Evolutionary conservation across 2,329 filamentous ascomycete genomes (phyloP), one percentile per base, ranked within the genome.

Genomic region (Penicillium sp.): DNA sequence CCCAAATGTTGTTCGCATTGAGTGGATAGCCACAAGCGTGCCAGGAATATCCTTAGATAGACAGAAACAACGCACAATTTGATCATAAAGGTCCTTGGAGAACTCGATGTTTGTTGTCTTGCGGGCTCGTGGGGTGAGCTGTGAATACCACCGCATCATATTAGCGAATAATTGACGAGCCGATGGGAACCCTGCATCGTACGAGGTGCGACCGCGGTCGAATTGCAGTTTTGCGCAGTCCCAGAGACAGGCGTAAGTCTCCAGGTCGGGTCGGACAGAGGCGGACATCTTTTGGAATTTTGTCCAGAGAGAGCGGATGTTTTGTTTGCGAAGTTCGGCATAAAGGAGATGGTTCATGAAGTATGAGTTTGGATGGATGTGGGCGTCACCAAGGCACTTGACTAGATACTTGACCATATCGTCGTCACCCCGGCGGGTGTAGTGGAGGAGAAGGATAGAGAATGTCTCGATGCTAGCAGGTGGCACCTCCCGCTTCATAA

Each of bases 321-420:
- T 78, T 50, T 84, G 83, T 56, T 83, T 82, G 58, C 86, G 83
- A 47, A 89, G 80, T 60, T 87, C 83, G 7, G 86, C 85, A 58
- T 86, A 85, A 26, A 95, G 82, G 22, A 93, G 77, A 68, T 92
- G 88, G 72, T 93, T 95, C 80, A 93, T 85, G 75, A 93, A 89
- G 71, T 88, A 90, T 9, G 86, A 84, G 67, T 90, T 88, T 1
- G 88, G 84, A 53, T 78, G 80, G 59, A 93, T 86, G 60, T 87
- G 82, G 14, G 88, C 84, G 45, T 83, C 77, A 14, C 79, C 76
- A 60, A 91, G 86, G 2, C 85, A 84, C 31, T 83, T 78, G 73
- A 86, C 87, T 5, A 93, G 77, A 51, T 82, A 77, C 48, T 83
- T 76, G 50, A 91, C 80, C 55, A 82, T 81, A 14, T 76, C 70